Base-by-base conservation (phyloP, 352 stramenopile genomes). In the Albugo candida region DNA sequence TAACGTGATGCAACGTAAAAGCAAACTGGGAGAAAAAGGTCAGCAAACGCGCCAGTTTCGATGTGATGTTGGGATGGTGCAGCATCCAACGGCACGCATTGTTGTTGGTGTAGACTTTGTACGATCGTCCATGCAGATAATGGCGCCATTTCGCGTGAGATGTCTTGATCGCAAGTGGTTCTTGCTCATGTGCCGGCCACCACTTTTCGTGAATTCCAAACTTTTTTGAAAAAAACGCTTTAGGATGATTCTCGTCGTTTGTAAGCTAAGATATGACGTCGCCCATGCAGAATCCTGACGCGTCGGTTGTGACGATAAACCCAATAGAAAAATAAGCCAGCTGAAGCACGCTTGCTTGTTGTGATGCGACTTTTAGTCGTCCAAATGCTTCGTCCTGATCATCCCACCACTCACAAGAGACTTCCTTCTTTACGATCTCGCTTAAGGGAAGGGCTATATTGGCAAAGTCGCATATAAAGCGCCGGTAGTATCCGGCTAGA, bases 21-120 rank as follows among this genome's bases (percentile, higher is more conserved):
- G 45, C 51, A 17, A 53, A 52, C 34, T 21, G 14, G 13, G 36
- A n/a, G 19, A 58, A 58, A 8, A 54, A 58, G 21, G 48, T 48
- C n/a, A 58, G n/a, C 45, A 37, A 53, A 12, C 52, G 40, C 36
- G 52, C 35, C 38, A 54, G 39, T 36, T 58, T 49, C 1, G 40
- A 5, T n/a, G 52, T 47, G 2, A 58, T 34, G 1, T 46, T 48
- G 1, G 38, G 2, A n/a, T 53, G 52, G 38, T 47, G 24, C 2
- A 54, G 47, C 17, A 58, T 54, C 46, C 52, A 58, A 2, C 41
- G 34, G 19, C 46, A 58, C 1, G 52, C 52, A 13, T 37, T 49
- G 18, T 49, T 58, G 46, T 54, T 45, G 1, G 47, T 58, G n/a
- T 20, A 48, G 3, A 43, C 38, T 3, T 43, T 8, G 8, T 10